Base-by-base conservation (phyloP, 306 rosid species). In the Pyrus betulifolia region DNA sequence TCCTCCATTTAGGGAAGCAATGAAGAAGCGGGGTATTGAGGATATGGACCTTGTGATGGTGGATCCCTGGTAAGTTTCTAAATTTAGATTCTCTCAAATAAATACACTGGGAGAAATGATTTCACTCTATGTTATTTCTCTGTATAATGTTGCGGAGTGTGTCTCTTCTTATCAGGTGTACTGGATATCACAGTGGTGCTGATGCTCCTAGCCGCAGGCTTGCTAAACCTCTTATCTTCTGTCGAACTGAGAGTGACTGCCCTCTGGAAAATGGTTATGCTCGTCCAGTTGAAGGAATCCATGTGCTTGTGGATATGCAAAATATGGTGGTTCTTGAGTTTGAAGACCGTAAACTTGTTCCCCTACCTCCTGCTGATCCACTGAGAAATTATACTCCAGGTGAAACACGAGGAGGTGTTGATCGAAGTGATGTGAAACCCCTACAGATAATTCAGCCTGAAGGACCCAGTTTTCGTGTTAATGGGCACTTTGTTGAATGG, bases 41-140 rank as follows among this genome's bases (percentile, higher is more conserved):
- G 96, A 91, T 86, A 81, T 91, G 92, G 96, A 91, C 82, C 96
- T 91, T 33, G 90, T 91, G 79, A 91, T 89, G 96, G 96, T 91
- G 46, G 96, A 91, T 84, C 85, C 96, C 42, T 91, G 96, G 96
- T 91, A 77, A 59, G 89, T 75, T 70, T 44, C 79, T 33, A 35
- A 61, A 67, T 51, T 30, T n/a, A 49, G 62, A 72, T 77, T 25
- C 70, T 73, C 58, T 62, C 14, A 11, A 58, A 28, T 72, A 19
- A 10, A 63, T 18, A 67, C 66, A 23, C 38, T 75, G 38, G 33
- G 49, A 22, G 60, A 78, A 74, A 15, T 54, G 35, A 63, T 65
- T 25, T 52, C 6, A n/a, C 23, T 21, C 9, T 54, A 68, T 74
- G 49, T 21, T 63, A 25, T 42, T n/a, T 75, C 23, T 33, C 80